phyloP scores from a whole-genome alignment of 163 green algal genomes.

The Prototheca stagnorum region DNA sequence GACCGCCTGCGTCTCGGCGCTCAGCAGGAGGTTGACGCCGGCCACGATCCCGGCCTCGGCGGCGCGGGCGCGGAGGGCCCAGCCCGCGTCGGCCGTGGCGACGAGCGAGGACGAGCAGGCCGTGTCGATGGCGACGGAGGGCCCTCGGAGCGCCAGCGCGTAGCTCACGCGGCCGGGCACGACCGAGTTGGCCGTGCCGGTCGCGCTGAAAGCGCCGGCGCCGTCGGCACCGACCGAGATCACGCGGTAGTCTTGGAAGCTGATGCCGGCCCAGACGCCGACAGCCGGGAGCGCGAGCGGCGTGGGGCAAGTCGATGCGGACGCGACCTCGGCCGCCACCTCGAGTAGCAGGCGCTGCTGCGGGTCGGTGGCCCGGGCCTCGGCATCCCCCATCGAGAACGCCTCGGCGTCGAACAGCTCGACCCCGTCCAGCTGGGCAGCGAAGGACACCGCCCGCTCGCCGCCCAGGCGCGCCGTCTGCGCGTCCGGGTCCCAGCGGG shows the following conservation, averaged over 20 bases:
- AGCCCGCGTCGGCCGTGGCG: no score
- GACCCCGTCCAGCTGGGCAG: conserved; percentile 24
- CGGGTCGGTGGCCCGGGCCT: conserved; percentile 33
- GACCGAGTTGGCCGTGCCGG: conserved; percentile 16
- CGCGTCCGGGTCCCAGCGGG: no score
- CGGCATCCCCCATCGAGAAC: conserved; percentile 19
- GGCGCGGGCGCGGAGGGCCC: conserved; percentile 3
- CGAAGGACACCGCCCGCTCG: conserved; percentile 26
- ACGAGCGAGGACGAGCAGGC: conserved; percentile 72
- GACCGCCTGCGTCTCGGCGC: conserved; percentile 22
- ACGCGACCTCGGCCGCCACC: neutral
- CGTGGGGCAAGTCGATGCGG: neutral
- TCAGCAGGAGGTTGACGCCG: conserved; percentile 41
- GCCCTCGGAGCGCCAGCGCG: conserved; percentile 57
- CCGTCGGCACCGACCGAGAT: no score
- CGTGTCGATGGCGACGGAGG: conserved; percentile 67
- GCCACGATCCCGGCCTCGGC: conserved; percentile 22
- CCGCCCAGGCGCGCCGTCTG: conserved; percentile 17
- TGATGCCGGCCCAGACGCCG: conserved; percentile 36
- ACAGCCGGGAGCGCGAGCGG: neutral
- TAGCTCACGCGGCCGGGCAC: conserved; percentile 55
- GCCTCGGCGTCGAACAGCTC: conserved; percentile 31
- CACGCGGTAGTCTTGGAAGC: conserved; percentile 18
- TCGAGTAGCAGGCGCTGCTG: conserved; percentile 67
- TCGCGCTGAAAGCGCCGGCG: conserved; percentile 21